Percentiles rank a stretch among this genome's conserved stretches.
Conservation (phyloP, 192 early-diverging fungal species). For the Neocallimastix lanati region DNA sequence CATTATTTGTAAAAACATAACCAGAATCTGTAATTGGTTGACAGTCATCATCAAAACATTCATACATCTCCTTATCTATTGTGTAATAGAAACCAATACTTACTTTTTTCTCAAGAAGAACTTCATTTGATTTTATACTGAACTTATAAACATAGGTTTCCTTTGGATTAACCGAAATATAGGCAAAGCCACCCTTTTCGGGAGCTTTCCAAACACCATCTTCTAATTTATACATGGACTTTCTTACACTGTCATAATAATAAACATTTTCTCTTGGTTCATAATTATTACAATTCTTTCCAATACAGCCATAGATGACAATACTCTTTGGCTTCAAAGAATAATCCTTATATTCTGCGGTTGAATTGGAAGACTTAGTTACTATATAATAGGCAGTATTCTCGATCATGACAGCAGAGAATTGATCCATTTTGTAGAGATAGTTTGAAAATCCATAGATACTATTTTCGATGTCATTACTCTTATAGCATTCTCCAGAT, state of each 20-base stretch:
- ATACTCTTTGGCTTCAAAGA: neutral
- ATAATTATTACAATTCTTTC: neutral
- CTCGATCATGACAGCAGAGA: neutral
- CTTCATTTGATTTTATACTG: neutral
- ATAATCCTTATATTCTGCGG: neutral
- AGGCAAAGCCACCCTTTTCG: neutral
- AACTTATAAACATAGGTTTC: neutral
- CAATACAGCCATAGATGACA: neutral
- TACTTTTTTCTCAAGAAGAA: neutral
- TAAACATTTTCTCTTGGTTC: neutral
- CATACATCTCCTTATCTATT: neutral
- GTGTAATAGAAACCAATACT: neutral
- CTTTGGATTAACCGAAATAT: neutral
- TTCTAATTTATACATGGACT: neutral
- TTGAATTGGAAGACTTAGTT: neutral
- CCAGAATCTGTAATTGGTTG: neutral
- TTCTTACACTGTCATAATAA: neutral
- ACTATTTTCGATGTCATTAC: neutral
- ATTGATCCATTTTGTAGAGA: neutral
- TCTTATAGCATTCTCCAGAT: neutral
- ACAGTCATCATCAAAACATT: neutral
- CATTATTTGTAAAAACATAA: neutral
- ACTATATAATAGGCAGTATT: neutral
- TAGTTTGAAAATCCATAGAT: neutral
- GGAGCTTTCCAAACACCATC: neutral